Evolutionary conservation across 139 green algal species (phyloP).

Genomic region (Micractinium conductrix): DNA sequence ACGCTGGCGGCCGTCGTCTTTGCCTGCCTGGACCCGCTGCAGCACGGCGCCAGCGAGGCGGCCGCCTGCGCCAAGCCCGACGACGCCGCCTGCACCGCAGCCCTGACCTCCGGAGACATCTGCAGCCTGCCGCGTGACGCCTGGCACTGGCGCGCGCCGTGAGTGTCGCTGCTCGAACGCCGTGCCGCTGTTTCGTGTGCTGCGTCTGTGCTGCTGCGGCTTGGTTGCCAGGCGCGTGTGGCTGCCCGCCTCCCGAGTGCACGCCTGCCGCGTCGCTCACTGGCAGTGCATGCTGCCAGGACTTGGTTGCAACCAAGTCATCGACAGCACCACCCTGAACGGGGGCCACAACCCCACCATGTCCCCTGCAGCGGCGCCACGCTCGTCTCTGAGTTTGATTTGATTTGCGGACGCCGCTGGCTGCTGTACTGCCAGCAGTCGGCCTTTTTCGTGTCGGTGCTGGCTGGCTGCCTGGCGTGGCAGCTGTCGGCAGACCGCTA

Average conservation of each 20-base stretch:
- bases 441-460: conserved; percentile 70
- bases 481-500: conserved; percentile 43
- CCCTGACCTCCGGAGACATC: not conserved
- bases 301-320: no score
- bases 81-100: conserved; percentile 23
- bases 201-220: no score
- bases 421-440: conserved; percentile 51
- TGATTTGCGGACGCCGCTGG: conserved; percentile 63
- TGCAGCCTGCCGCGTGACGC: conserved; percentile 35
- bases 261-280: no score
- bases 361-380: not conserved
- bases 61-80: conserved; percentile 30
- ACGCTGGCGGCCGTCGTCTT: conserved; percentile 37
- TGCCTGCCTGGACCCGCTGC: conserved; percentile 17
- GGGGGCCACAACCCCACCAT: no score
- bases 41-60: not conserved
- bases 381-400: conserved; percentile 63
- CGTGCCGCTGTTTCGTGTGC: no score
- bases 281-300: no score
- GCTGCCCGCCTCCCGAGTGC: no score
- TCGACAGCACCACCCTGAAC: no score
- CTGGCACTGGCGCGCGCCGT: conserved; percentile 51
- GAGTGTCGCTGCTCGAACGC: no score
- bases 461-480: conserved; percentile 61
- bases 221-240: no score